These are phyloP conservation scores for Xylaria sp. DNA, from an alignment of 2,329 filamentous ascomycete species.

Conservation along the genomic window DNA sequence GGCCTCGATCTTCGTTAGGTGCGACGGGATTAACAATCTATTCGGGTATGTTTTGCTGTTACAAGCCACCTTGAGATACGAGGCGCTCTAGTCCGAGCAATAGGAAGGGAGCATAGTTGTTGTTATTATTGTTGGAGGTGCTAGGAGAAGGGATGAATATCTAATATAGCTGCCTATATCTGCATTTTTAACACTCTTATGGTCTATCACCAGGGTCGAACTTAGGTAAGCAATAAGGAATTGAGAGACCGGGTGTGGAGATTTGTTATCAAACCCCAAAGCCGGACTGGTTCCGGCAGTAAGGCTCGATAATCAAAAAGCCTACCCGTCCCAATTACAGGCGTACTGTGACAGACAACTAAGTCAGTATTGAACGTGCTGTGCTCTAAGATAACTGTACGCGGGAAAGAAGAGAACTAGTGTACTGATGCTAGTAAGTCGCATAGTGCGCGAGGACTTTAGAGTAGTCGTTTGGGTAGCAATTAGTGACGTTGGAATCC, in stretches of 20 bases:
- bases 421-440: conserved; percentile 7
- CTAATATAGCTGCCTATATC: conserved; percentile 1
- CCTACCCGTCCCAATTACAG: conserved; percentile 7
- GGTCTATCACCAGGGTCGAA: conserved; percentile 4
- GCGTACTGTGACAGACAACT: conserved; percentile 11
- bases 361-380: conserved; percentile 6
- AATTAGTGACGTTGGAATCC: background rate
- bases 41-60: conserved; percentile 12
- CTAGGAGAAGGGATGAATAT: conserved; percentile 8
- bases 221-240: background rate
- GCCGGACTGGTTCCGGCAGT: conserved; percentile 5
- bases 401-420: conserved; percentile 2
- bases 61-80: conserved; percentile 9
- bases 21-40: conserved; percentile 5
- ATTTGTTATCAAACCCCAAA: background rate
- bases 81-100: conserved; percentile 11
- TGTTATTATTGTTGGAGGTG: conserved; percentile 8
- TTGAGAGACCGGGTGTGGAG: too few relatives aligned
- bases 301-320: conserved; percentile 5
- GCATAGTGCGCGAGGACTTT: background rate
- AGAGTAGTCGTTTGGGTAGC: background rate
- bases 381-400: conserved; percentile 8
- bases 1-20: conserved; percentile 12
- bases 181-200: conserved; percentile 9
- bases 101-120: conserved; percentile 9